These are phyloP conservation scores for Leccinum ochraceum DNA, from an alignment of 768 basidiomycete genomes.

Conservation along the genomic window DNA sequence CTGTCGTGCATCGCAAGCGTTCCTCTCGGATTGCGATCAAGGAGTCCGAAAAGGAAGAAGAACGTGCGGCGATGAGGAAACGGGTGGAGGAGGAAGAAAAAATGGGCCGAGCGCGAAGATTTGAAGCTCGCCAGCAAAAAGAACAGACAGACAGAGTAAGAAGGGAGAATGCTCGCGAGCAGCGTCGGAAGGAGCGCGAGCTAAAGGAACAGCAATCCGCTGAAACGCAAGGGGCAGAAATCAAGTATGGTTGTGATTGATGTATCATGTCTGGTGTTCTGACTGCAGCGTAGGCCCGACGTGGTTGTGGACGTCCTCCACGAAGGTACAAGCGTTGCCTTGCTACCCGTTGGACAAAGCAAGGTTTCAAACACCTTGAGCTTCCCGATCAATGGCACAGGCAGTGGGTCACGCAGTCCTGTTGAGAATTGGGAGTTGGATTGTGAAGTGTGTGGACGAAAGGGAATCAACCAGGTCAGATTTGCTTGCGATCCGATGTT, in stretches of 20 bases:
- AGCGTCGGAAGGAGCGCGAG: conserved; percentile 40
- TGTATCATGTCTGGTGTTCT: conserved; percentile 14
- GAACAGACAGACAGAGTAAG: conserved; percentile 55
- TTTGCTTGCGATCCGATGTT: background rate
- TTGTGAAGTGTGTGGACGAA: conserved; percentile 81
- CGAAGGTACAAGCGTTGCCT: background rate
- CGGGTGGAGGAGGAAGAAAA: conserved; percentile 71
- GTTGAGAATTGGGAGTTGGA: conserved; percentile 81
- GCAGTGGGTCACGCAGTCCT: conserved; percentile 53
- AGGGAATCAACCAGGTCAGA: conserved; percentile 73
- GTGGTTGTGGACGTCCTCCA: conserved; percentile 1
- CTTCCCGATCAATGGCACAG: conserved; percentile 26
- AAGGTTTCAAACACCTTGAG: conserved; percentile 3
- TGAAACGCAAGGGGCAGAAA: conserved; percentile 11
- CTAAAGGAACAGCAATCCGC: conserved; percentile 24
- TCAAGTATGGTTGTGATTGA: conserved; percentile 14
- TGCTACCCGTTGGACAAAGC: conserved; percentile 7
- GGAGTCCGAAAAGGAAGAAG: conserved; percentile 79
- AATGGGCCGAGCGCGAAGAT: conserved; percentile 58
- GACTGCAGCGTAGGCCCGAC: conserved; percentile 17
- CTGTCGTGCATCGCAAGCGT: conserved; percentile 78
- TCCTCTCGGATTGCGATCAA: conserved; percentile 57
- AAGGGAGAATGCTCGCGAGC: conserved; percentile 63
- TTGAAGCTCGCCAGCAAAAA: conserved; percentile 55
- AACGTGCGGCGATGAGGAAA: conserved; percentile 55